Base-by-base conservation (phyloP, 1,284 basidiomycete genomes). In the Ceratobasidium sp. region DNA sequence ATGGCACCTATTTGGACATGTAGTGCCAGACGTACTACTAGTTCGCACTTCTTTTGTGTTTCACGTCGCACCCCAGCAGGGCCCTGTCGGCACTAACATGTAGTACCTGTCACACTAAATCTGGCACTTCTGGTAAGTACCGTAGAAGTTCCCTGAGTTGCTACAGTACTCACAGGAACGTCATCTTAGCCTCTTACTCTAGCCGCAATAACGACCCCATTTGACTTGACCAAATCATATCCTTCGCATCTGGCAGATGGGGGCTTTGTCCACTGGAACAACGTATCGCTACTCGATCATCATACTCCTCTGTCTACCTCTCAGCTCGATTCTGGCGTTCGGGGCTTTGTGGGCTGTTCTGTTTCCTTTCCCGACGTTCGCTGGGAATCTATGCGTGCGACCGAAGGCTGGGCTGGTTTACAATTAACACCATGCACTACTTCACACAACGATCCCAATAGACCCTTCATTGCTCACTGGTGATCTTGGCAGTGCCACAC, bases 381-480 rank as follows among this genome's bases (percentile, higher is more conserved):
- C 71, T 95, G 94, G 94, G 82, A 87, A 41, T 84, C 86, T 67
- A 86, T 95, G 65, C 89, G 93, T 23, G 85, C 87, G 52, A 91
- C 90, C 0, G 91, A 94, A 84, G 94, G 94, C n/a, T 95, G 94
- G 94, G 91, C 93, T 23, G 91, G 89, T 18, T 83, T 95, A 35
- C 94, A 95, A 30, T 30, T 30, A 30, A 82, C 92, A 94, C 81
- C 89, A 93, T 81, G 87, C 88, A 23, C 83, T 94, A 23, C 85
- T 95, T n/a, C 88, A 87, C 50, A 88, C 91, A 0, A 88, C 87
- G 1, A 80, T 95, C 14, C 90, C 87, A 0, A 79, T 94, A 35
- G 82, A 85, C 67, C 90, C 91, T 0, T 88, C 89, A 0, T 14
- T 4, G 6, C 18, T 75, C 5, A 59, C 66, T 35, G 71, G 79